phyloP scores from a whole-genome alignment of 352 stramenopile species.

The Phytophthora foliorum region DNA sequence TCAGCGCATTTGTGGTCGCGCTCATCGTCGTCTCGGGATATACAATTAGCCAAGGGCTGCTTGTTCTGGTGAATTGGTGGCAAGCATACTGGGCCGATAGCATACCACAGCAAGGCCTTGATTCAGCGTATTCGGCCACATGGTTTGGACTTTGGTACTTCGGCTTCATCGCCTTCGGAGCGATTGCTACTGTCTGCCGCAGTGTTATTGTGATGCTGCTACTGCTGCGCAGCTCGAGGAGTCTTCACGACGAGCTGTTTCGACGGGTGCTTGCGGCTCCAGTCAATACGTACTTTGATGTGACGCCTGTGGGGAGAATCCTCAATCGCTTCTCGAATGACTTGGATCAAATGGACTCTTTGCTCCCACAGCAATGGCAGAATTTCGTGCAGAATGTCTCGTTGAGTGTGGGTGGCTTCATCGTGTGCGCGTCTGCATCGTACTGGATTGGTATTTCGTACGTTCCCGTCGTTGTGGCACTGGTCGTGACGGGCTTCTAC shows the following conservation, averaged over 20 bases:
- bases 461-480: conserved; percentile 57
- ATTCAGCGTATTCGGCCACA: conserved; percentile 12
- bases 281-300: conserved; percentile 62
- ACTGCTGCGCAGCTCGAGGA: conserved; percentile 39
- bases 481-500: conserved; percentile 69
- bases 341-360: conserved; percentile 61
- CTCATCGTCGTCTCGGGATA: conserved; percentile 23
- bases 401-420: conserved; percentile 45
- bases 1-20: conserved; percentile 27
- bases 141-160: conserved; percentile 50
- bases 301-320: conserved; percentile 61
- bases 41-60: conserved; percentile 33
- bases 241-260: conserved; percentile 49
- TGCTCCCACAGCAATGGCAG: conserved; percentile 53
- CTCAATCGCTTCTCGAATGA: conserved; percentile 69
- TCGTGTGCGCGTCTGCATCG: conserved; percentile 49
- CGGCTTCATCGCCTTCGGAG: conserved; percentile 41
- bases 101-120: conserved; percentile 17
- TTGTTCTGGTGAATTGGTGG: conserved; percentile 52
- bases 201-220: conserved; percentile 35
- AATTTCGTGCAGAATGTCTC: conserved; percentile 43
- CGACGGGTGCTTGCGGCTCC: conserved; percentile 50
- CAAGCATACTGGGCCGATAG: conserved; percentile 48
- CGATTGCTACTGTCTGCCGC: conserved; percentile 30
- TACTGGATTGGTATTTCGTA: conserved; percentile 59